A percentile compares a stretch with the other conserved stretches of the same genome.
Conservation (phyloP, 108 stramenopile species). For the Cafeteria roenbergensis region DNA sequence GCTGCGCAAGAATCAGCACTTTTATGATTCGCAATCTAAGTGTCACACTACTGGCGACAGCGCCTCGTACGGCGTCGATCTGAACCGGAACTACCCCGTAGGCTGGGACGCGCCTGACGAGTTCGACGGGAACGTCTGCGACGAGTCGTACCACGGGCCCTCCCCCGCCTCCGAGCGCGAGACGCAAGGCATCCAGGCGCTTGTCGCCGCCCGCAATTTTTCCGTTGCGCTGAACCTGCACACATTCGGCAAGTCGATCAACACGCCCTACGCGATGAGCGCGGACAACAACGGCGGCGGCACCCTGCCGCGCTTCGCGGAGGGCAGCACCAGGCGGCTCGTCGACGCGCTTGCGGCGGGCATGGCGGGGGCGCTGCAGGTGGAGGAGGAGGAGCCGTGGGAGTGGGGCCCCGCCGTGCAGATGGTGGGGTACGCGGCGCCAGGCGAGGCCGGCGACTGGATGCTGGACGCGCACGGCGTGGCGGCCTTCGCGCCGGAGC, state of each 20-base stretch:
- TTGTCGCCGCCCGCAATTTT: background rate
- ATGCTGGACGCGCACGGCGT: constrained; percentile 18
- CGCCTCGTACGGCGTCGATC: constrained; percentile 12
- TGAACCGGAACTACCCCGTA: constrained; percentile 21
- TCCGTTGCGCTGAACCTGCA: constrained; percentile 16
- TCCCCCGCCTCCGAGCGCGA: constrained; percentile 18
- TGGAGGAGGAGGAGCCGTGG: background rate
- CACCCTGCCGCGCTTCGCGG: too few relatives aligned
- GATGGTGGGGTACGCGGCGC: constrained; percentile 8
- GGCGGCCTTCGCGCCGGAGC: constrained; percentile 15
- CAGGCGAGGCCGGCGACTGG: constrained; percentile 19
- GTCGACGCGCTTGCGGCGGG: background rate
- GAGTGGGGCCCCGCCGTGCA: background rate
- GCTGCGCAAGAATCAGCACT: constrained; percentile 19
- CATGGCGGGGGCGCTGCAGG: background rate
- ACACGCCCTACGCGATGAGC: constrained; percentile 13
- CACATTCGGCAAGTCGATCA: constrained; percentile 9
- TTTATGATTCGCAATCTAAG: background rate
- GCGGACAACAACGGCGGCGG: too few relatives aligned
- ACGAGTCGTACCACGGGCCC: constrained; percentile 14
- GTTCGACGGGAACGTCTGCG: too few relatives aligned
- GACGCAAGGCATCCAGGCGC: background rate
- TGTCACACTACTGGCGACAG: background rate
- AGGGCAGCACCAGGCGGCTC: background rate
- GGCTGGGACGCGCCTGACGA: too few relatives aligned